Evolutionary conservation across 2,329 filamentous ascomycete species (phyloP).

Genomic region (Cladosporium sp.): DNA sequence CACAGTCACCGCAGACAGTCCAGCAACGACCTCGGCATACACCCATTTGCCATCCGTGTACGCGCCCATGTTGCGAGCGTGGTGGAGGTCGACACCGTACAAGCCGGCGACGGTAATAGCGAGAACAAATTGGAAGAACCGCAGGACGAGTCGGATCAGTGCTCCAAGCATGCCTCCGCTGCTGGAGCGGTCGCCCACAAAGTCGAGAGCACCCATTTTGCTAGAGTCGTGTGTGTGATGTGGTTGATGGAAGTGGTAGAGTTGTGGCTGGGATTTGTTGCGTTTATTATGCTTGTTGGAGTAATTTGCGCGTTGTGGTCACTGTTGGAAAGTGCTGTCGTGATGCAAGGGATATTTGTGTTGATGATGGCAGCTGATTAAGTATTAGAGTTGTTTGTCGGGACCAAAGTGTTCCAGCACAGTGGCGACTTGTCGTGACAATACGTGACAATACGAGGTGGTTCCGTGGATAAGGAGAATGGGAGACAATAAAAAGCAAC

Average conservation of each 20-base stretch:
- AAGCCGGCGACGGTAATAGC: conserved; percentile 74
- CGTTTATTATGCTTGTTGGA: not conserved
- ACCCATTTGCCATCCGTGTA: conserved; percentile 68
- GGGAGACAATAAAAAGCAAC: conserved; percentile 2
- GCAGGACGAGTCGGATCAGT: conserved; percentile 58
- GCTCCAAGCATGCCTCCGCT: conserved; percentile 35
- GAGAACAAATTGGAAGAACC: conserved; percentile 72
- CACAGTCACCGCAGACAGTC: conserved; percentile 59
- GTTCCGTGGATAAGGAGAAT: not conserved
- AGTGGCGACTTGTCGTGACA: not conserved
- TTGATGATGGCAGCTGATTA: conserved; percentile 1
- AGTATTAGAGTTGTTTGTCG: not conserved
- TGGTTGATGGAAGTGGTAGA: not conserved
- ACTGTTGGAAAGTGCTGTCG: not conserved
- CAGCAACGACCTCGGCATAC: conserved; percentile 69
- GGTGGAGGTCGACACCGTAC: conserved; percentile 66
- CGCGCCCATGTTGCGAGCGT: conserved; percentile 46
- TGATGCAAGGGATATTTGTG: conserved; percentile 8
- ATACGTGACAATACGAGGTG: not conserved
- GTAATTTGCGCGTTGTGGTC: not conserved
- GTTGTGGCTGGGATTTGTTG: not conserved
- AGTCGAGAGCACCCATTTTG: conserved; percentile 26
- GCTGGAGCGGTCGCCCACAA: conserved; percentile 21
- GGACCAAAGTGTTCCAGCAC: conserved; percentile 2
- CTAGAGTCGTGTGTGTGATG: not conserved